Conservation (phyloP, 495 filamentous ascomycete genomes). For the Penicillium goetzii region DNA sequence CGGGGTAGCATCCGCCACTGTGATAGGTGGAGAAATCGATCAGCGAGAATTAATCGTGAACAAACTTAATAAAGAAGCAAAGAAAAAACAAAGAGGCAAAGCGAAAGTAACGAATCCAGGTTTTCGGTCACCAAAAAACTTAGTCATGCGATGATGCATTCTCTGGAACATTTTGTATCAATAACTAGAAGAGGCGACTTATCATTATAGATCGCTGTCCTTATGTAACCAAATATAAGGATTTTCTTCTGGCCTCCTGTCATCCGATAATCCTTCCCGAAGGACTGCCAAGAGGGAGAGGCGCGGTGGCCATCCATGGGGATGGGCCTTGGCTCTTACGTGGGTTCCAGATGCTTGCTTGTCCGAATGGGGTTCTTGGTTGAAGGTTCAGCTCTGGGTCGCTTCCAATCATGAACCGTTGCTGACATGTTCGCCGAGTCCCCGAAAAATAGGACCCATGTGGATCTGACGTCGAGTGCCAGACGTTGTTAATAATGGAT, state of each 20-base stretch:
- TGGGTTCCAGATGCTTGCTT: not conserved
- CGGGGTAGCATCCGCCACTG: not conserved
- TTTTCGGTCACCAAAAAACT: not conserved
- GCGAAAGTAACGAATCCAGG: not conserved
- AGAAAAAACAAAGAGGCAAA: not conserved
- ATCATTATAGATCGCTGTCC: not conserved
- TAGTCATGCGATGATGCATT: not conserved
- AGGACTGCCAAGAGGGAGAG: not conserved
- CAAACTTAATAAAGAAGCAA: not conserved
- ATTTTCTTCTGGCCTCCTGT: not conserved
- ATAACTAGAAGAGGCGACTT: constrained; percentile 1
- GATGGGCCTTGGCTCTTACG: not conserved
- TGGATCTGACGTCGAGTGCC: constrained; percentile 33
- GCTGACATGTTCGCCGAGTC: constrained; percentile 20
- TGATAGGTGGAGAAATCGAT: not conserved
- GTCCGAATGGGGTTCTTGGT: not conserved
- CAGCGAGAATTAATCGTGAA: not conserved
- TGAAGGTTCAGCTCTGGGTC: no score
- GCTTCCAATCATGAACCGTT: constrained; percentile 3
- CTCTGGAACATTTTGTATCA: not conserved
- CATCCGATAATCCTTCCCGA: not conserved
- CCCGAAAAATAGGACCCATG: constrained; percentile 26
- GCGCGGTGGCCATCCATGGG: not conserved
- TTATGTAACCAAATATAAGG: not conserved
- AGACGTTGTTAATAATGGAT: not conserved